These are phyloP conservation scores for Thinopyrum obtusiflorum DNA, from an alignment of 202 grass and related monocot species.

Conservation along the genomic window DNA sequence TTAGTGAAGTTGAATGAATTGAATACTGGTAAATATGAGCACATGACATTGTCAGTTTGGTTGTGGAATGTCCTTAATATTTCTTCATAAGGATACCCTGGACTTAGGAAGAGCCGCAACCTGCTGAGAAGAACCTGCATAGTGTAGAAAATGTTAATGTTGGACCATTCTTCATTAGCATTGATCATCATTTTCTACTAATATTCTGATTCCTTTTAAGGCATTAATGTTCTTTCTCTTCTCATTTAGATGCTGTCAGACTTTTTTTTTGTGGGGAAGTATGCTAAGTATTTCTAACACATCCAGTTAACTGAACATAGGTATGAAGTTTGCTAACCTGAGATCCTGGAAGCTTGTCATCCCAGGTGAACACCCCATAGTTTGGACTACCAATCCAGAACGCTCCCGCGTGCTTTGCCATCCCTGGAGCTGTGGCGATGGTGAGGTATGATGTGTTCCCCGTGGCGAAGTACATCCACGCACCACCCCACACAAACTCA, in stretches of 20 bases:
- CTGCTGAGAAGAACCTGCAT: conserved; percentile 90
- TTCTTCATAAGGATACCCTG: conserved; percentile 92
- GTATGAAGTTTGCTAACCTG: conserved; percentile 55
- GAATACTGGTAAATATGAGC: conserved; percentile 67
- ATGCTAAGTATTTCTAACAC: background rate
- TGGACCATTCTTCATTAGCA: conserved; percentile 17
- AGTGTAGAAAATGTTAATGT: conserved; percentile 35
- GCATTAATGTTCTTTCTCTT: background rate
- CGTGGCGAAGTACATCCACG: conserved; percentile 88
- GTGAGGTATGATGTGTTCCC: conserved; percentile 76
- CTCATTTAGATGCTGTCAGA: conserved; percentile 13
- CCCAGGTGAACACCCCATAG: conserved; percentile 93
- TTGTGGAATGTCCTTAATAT: conserved; percentile 93
- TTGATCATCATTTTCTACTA: background rate
- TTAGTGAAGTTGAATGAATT: conserved; percentile 91
- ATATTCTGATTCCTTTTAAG: background rate
- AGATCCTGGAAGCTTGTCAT: conserved; percentile 84
- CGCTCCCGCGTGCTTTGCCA: conserved; percentile 83
- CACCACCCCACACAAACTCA: conserved; percentile 85
- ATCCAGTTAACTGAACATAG: background rate
- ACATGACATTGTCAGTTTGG: conserved; percentile 87
- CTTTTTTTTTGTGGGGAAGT: conserved; percentile 17
- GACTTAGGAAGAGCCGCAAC: conserved; percentile 79
- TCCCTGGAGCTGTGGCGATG: conserved; percentile 73
- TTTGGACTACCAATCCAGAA: conserved; percentile 74